These are phyloP conservation scores for Lasiodiplodia sp. DNA, from an alignment of 2,329 filamentous ascomycete species.

Conservation along the genomic window DNA sequence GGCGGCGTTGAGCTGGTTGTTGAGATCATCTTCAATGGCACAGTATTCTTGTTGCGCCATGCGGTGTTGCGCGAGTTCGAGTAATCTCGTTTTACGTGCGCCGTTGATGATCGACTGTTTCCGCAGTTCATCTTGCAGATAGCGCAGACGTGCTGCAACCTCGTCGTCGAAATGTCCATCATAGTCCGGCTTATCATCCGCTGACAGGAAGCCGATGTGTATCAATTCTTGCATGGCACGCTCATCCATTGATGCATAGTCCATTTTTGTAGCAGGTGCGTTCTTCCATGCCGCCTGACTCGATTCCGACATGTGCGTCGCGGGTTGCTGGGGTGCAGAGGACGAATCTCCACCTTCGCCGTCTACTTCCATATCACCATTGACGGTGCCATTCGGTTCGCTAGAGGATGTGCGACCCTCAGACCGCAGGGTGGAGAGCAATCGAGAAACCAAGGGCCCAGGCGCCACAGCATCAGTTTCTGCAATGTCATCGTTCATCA, in stretches of 20 bases:
- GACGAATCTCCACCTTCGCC: slow-evolving; percentile 49
- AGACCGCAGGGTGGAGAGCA: slow-evolving; percentile 82
- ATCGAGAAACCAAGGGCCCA: slow-evolving; percentile 81
- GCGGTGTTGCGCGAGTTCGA: slow-evolving; percentile 86
- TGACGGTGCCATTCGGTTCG: slow-evolving; percentile 55
- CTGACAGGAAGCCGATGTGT: slow-evolving; percentile 86
- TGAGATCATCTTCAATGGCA: slow-evolving; percentile 95
- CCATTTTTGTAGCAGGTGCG: slow-evolving; percentile 75
- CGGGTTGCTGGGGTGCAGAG: slow-evolving; percentile 63
- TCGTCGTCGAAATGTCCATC: slow-evolving; percentile 93
- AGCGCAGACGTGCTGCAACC: slow-evolving; percentile 85
- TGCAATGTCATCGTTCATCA: slow-evolving; percentile 83
- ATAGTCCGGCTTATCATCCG: slow-evolving; percentile 79
- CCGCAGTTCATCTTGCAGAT: slow-evolving; percentile 82
- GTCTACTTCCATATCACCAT: slow-evolving; percentile 59
- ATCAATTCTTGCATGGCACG: slow-evolving; percentile 89
- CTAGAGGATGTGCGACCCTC: slow-evolving; percentile 69
- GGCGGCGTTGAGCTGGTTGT: slow-evolving; percentile 91
- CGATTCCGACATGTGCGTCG: slow-evolving; percentile 81
- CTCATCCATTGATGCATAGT: slow-evolving; percentile 87
- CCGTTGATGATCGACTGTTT: slow-evolving; percentile 88
- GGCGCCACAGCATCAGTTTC: slow-evolving; percentile 90
- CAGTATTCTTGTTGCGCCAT: slow-evolving; percentile 97
- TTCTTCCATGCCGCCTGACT: slow-evolving; percentile 80
- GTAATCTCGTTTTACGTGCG: slow-evolving; percentile 83